Evolutionary conservation across 208 protist species (phyloP).

Genomic region (Leishmania gerbilli): DNA sequence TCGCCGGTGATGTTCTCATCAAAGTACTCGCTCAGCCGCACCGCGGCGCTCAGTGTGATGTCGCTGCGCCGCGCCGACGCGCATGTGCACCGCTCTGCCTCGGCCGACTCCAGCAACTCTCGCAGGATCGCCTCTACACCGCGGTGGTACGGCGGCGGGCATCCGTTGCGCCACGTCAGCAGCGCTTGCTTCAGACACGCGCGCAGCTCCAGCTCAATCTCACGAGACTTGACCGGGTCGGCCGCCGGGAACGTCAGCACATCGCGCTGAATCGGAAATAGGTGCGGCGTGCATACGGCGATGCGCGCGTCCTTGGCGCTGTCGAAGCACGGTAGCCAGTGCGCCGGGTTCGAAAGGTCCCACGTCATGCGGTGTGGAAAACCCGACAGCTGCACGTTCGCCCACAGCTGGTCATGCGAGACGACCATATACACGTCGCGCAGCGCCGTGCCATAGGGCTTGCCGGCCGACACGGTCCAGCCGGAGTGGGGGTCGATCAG

Average conservation of each 20-base stretch:
- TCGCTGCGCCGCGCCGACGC: constrained; percentile 42
- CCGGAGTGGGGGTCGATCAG: constrained; percentile 82
- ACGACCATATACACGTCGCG: constrained; percentile 74
- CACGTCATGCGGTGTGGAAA: constrained; percentile 82
- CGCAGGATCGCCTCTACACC: constrained; percentile 59
- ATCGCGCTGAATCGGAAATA: constrained; percentile 72
- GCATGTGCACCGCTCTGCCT: constrained; percentile 60
- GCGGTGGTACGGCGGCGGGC: constrained; percentile 55
- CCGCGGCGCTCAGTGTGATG: constrained; percentile 41
- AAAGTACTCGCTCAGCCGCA: constrained; percentile 67
- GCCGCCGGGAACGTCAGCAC: constrained; percentile 47
- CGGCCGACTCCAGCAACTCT: constrained; percentile 52
- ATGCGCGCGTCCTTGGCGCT: constrained; percentile 36
- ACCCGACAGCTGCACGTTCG: constrained; percentile 79
- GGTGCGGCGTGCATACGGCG: constrained; percentile 34
- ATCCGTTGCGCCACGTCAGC: constrained; percentile 69
- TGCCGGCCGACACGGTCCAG: constrained; percentile 36
- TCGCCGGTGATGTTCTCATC: constrained; percentile 33
- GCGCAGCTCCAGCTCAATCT: constrained; percentile 71
- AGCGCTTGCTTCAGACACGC: constrained; percentile 46
- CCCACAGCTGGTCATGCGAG: constrained; percentile 82
- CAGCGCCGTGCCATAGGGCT: constrained; percentile 59
- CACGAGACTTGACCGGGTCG: constrained; percentile 38
- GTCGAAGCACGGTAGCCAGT: constrained; percentile 81
- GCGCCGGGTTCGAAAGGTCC: constrained; percentile 51